Percentiles rank a stretch among this genome's conserved stretches.
These are phyloP conservation scores for Cylindrodendrum hubeiense DNA, from an alignment of 2,329 filamentous ascomycete species.

Conservation along the genomic window DNA sequence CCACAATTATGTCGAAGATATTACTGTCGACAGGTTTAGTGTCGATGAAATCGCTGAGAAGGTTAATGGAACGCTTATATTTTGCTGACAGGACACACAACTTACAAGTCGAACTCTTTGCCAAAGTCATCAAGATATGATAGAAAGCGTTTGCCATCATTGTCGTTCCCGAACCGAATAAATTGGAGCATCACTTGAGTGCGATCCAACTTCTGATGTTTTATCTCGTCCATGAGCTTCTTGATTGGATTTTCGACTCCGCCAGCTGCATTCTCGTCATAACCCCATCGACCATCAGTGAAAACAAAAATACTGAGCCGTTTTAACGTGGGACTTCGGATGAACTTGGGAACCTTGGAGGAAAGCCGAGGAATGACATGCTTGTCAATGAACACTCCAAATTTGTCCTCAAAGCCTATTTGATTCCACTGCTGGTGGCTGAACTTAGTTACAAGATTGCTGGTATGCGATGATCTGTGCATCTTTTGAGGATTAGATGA, in stretches of 20 bases:
- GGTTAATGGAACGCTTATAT: background rate
- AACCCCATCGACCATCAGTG: slow-evolving; percentile 27
- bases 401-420: slow-evolving; percentile 13
- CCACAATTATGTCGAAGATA: slow-evolving; percentile 22
- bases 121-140: slow-evolving; percentile 16
- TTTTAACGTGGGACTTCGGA: background rate
- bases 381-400: slow-evolving; percentile 18
- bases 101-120: slow-evolving; percentile 8
- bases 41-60: slow-evolving; percentile 25
- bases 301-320: slow-evolving; percentile 20
- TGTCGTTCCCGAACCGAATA: slow-evolving; percentile 24
- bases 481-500: slow-evolving; percentile 3
- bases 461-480: background rate
- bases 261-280: background rate
- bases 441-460: slow-evolving; percentile 4
- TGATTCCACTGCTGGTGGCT: slow-evolving; percentile 15
- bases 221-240: slow-evolving; percentile 19
- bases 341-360: too few relatives aligned
- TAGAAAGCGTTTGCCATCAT: slow-evolving; percentile 18
- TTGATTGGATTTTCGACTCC: slow-evolving; percentile 20
- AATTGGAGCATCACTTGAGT: slow-evolving; percentile 26
- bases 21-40: slow-evolving; percentile 25
- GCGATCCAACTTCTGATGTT: background rate
- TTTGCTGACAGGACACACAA: background rate
- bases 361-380: slow-evolving; percentile 6